Evolutionary conservation across 2,329 filamentous ascomycete genomes (phyloP).

Genomic region (Teratosphaeriaceae sp.): DNA sequence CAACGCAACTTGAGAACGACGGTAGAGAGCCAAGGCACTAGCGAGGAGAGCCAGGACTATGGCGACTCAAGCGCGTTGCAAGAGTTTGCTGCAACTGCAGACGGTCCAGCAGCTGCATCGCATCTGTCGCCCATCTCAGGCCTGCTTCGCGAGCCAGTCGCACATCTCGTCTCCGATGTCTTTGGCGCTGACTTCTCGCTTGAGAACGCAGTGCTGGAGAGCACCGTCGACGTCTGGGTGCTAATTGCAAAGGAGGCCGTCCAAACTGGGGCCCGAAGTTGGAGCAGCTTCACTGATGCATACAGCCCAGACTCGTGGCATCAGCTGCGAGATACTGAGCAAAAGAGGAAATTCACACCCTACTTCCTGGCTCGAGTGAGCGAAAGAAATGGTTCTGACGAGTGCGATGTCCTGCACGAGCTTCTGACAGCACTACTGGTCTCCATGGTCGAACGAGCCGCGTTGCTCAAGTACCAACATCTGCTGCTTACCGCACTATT

Average conservation of each 20-base stretch:
- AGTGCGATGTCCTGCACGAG: conserved; percentile 41
- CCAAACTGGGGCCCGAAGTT: conserved; percentile 37
- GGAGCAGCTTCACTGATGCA: conserved; percentile 50
- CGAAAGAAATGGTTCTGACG: conserved; percentile 30
- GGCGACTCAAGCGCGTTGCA: conserved; percentile 53
- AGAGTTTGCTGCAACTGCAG: conserved; percentile 24
- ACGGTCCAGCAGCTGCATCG: background rate
- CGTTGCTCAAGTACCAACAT: conserved; percentile 56
- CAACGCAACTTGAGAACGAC: conserved; percentile 14
- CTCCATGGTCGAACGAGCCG: conserved; percentile 53
- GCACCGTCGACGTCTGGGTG: conserved; percentile 50
- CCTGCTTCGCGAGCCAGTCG: conserved; percentile 43
- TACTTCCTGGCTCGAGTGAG: conserved; percentile 39
- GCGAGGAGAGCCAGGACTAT: conserved; percentile 60
- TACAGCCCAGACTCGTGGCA: conserved; percentile 48
- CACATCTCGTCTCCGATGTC: conserved; percentile 52
- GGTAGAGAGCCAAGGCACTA: conserved; percentile 29
- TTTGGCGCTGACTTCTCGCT: conserved; percentile 53
- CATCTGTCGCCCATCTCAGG: conserved; percentile 27
- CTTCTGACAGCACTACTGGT: conserved; percentile 49
- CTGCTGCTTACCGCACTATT: conserved; percentile 48
- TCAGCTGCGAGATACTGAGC: conserved; percentile 40
- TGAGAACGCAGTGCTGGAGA: conserved; percentile 48
- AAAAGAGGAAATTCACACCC: conserved; percentile 39
- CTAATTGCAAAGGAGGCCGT: conserved; percentile 44